Conservation (phyloP, 129 eudicot genomes). For the Logfia minima region DNA sequence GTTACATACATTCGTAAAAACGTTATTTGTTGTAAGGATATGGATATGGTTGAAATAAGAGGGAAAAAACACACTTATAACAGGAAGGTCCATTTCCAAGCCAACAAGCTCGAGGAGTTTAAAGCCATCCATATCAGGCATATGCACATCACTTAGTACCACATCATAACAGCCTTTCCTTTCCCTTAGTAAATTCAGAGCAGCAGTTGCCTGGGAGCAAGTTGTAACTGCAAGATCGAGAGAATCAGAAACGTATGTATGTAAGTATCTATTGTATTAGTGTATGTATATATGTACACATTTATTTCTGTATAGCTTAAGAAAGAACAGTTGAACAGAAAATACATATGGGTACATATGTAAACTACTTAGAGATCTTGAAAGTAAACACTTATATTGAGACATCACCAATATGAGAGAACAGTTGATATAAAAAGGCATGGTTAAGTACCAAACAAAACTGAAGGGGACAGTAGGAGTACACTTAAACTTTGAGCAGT, state of each 20-base stretch:
- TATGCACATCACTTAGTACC: conserved; percentile 75
- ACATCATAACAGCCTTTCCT: conserved; percentile 61
- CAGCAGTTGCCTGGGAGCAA: conserved; percentile 60
- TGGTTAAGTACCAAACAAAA: background rate
- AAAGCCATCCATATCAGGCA: conserved; percentile 90
- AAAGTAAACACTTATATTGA: background rate
- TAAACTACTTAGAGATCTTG: background rate
- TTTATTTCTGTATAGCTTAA: too few relatives aligned
- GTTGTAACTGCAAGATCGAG: conserved; percentile 59
- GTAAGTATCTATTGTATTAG: background rate
- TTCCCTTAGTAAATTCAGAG: conserved; percentile 63
- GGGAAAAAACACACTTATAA: conserved; percentile 52
- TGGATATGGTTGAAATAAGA: background rate
- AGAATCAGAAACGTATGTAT: background rate
- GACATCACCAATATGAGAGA: background rate
- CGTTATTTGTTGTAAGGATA: background rate
- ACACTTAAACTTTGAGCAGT: background rate
- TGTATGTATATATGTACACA: background rate
- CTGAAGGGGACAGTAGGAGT: background rate
- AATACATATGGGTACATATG: background rate
- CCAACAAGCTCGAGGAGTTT: conserved; percentile 79
- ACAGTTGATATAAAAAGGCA: background rate
- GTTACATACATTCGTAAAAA: conserved; percentile 6
- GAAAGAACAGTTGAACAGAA: background rate
- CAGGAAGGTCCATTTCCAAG: conserved; percentile 84